Conservation (phyloP, 2,329 filamentous ascomycete genomes). For the Xylariales sp. region DNA sequence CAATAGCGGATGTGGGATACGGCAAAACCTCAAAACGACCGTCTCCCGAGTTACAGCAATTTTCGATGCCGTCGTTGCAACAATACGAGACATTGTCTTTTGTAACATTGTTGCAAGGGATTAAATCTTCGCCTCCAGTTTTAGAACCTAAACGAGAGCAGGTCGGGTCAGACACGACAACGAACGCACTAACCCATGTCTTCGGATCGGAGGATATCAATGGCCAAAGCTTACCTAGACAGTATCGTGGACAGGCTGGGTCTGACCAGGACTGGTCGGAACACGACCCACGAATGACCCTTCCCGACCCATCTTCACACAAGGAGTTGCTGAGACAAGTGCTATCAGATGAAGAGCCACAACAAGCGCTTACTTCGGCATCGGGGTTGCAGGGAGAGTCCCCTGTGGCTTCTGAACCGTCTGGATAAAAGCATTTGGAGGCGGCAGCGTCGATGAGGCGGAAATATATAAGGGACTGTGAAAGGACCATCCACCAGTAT, state of each 20-base stretch:
- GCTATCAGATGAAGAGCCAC: slow-evolving; percentile 8
- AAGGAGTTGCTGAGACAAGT: slow-evolving; percentile 7
- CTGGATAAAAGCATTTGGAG: slow-evolving; percentile 11
- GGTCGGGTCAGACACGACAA: background rate
- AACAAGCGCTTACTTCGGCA: slow-evolving; percentile 12
- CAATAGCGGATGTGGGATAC: slow-evolving; percentile 4
- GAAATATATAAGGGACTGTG: slow-evolving; percentile 3
- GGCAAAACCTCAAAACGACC: slow-evolving; percentile 15
- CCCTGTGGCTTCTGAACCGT: slow-evolving; percentile 1
- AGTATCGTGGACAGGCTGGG: slow-evolving; percentile 18
- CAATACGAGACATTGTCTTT: slow-evolving; percentile 13
- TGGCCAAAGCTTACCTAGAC: slow-evolving; percentile 7
- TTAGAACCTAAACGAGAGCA: background rate
- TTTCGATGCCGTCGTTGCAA: slow-evolving; percentile 1
- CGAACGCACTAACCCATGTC: background rate
- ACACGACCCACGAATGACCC: slow-evolving; percentile 19
- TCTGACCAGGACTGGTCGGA: slow-evolving; percentile 12
- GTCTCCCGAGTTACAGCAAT: slow-evolving; percentile 20
- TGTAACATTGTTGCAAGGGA: slow-evolving; percentile 22
- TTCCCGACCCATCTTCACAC: slow-evolving; percentile 6
- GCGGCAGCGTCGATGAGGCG: background rate
- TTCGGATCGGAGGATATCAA: background rate
- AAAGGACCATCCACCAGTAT: background rate
- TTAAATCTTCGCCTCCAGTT: slow-evolving; percentile 11
- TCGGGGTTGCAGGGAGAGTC: slow-evolving; percentile 18